phyloP scores from a whole-genome alignment of 2,329 filamentous ascomycete genomes.

The Metarhizium sp. region DNA sequence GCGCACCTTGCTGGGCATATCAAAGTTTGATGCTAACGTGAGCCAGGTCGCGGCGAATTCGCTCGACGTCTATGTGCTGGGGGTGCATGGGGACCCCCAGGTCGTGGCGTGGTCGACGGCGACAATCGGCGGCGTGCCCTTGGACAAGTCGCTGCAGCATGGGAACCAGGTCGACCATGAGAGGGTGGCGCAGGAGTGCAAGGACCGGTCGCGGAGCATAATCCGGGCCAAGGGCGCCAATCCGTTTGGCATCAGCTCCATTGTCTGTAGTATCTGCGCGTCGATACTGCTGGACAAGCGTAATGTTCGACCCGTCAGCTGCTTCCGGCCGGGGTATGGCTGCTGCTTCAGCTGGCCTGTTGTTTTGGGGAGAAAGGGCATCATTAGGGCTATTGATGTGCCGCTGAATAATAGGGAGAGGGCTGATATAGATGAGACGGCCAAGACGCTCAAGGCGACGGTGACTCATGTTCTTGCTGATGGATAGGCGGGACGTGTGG shows the following conservation, averaged over 20 bases:
- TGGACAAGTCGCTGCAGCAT: neutral
- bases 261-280: constrained; percentile 37
- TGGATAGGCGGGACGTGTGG: no score
- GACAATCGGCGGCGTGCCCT: neutral
- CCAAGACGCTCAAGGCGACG: no score
- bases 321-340: constrained; percentile 34
- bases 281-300: constrained; percentile 40
- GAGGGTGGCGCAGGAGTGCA: neutral
- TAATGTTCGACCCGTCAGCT: constrained; percentile 36
- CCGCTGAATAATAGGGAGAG: no score
- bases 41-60: neutral
- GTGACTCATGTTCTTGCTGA: no score
- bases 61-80: neutral
- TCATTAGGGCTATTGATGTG: constrained; percentile 11
- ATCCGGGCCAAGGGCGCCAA: constrained; percentile 41
- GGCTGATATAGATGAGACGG: no score
- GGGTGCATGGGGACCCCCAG: neutral
- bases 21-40: no score
- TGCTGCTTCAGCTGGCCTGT: constrained; percentile 42
- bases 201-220: constrained; percentile 33
- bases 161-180: neutral
- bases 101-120: neutral
- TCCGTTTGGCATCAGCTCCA: constrained; percentile 38
- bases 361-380: constrained; percentile 36
- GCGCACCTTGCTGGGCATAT: neutral